These are phyloP conservation scores for Nitzschia sp. DNA, from an alignment of 108 stramenopile genomes.

Conservation along the genomic window DNA sequence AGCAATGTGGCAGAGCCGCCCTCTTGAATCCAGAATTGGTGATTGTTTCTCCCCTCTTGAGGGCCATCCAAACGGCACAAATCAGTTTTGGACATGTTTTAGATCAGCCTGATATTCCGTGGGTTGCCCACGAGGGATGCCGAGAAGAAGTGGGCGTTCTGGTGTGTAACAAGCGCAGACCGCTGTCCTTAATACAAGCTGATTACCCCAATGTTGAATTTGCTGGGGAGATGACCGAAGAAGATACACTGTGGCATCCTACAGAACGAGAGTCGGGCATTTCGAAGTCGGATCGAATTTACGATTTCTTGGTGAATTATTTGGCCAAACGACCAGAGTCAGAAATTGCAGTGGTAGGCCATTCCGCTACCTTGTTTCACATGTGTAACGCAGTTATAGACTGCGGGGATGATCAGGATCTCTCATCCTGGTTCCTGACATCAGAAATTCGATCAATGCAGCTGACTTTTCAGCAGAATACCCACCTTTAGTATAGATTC, in stretches of 20 bases:
- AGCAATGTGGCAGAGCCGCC: constrained; percentile 21
- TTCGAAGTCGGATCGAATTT: constrained; percentile 49
- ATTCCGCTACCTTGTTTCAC: constrained; percentile 63
- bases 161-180: constrained; percentile 55
- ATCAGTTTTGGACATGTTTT: constrained; percentile 41
- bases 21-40: constrained; percentile 43
- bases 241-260: constrained; percentile 45
- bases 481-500: no score
- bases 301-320: constrained; percentile 57
- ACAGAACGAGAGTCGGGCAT: constrained; percentile 33
- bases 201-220: constrained; percentile 59
- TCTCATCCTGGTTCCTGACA: constrained; percentile 56
- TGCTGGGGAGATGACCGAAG: constrained; percentile 26
- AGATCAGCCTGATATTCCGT: constrained; percentile 26
- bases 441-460: constrained; percentile 61
- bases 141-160: constrained; percentile 66
- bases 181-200: constrained; percentile 36
- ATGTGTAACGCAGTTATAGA: constrained; percentile 64
- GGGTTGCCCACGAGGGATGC: constrained; percentile 69
- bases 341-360: constrained; percentile 60
- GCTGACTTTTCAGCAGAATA: constrained; percentile 37
- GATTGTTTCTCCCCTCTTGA: constrained; percentile 53
- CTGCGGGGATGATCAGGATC: constrained; percentile 35
- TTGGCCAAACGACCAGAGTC: constrained; percentile 45
- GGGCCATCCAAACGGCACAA: constrained; percentile 63